phyloP scores from a whole-genome alignment of 176 grass and related monocot species.

The Carex parvula region DNA sequence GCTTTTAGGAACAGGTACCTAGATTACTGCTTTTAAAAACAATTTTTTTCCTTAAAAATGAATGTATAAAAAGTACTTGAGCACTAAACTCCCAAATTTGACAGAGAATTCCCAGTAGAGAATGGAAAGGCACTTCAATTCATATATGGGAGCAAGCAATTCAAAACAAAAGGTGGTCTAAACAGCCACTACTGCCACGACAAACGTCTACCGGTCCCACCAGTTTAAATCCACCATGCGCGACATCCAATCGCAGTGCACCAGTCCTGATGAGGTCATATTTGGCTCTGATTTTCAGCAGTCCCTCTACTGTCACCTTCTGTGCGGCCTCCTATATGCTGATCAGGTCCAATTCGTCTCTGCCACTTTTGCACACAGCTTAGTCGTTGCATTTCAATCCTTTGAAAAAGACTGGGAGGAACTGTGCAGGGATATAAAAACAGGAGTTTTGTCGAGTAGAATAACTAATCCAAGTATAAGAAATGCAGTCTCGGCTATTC shows the following conservation, averaged over 20 bases:
- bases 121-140: constrained; percentile 81
- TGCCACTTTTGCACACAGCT: constrained; percentile 84
- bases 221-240: constrained; percentile 65
- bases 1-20: constrained; percentile 68
- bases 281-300: constrained; percentile 72
- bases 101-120: constrained; percentile 71
- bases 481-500: constrained; percentile 47
- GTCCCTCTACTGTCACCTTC: constrained; percentile 91
- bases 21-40: background rate
- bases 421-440: constrained; percentile 66
- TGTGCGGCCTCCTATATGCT: constrained; percentile 60
- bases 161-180: constrained; percentile 59
- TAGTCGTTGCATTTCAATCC: constrained; percentile 74
- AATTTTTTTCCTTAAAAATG: background rate
- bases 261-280: constrained; percentile 69
- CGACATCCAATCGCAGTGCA: constrained; percentile 59
- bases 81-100: background rate
- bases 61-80: background rate
- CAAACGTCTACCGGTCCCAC: constrained; percentile 69
- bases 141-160: constrained; percentile 82
- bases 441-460: constrained; percentile 38
- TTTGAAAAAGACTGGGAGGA: constrained; percentile 78
- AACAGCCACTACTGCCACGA: constrained; percentile 66
- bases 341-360: constrained; percentile 66
- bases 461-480: constrained; percentile 49